Evolutionary conservation across 495 filamentous ascomycete species (phyloP).

Genomic region (Lophiostoma macrostomum): DNA sequence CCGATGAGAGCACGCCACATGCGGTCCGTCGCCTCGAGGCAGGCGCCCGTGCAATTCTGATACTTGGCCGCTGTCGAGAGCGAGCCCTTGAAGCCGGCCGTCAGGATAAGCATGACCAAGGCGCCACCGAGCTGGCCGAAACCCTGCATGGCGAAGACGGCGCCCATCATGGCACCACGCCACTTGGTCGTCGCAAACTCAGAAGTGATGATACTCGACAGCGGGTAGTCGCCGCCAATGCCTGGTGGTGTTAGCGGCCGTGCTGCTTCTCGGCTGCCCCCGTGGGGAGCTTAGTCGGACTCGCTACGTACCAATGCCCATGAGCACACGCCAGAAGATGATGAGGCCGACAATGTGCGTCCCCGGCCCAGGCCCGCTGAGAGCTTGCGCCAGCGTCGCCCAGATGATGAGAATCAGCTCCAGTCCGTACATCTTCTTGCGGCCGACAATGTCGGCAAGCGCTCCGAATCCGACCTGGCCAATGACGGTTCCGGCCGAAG

Average conservation of each 20-base stretch:
- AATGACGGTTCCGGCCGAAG: constrained; percentile 55
- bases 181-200: constrained; percentile 61
- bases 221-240: constrained; percentile 56
- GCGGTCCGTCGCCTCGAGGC: too few species aligned
- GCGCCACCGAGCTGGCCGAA: constrained; percentile 52
- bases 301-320: too few species aligned
- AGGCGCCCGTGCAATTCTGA: too few species aligned
- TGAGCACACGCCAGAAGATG: constrained; percentile 34
- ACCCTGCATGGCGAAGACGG: constrained; percentile 65
- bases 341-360: too few species aligned
- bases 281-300: too few species aligned
- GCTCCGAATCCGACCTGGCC: constrained; percentile 63
- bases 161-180: constrained; percentile 62
- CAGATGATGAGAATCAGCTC: constrained; percentile 59
- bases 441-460: constrained; percentile 59
- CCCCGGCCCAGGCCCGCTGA: too few species aligned
- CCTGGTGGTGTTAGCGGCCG: constrained; percentile 28
- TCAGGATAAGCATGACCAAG: constrained; percentile 1
- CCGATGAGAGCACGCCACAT: too few species aligned
- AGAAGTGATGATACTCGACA: constrained; percentile 58
- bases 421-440: constrained; percentile 61
- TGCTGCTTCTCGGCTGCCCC: too few species aligned
- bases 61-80: too few species aligned
- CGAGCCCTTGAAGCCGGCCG: too few species aligned
- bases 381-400: constrained; percentile 55